phyloP scores from a whole-genome alignment of 306 rosid genomes.

The Nissolia schottii region DNA sequence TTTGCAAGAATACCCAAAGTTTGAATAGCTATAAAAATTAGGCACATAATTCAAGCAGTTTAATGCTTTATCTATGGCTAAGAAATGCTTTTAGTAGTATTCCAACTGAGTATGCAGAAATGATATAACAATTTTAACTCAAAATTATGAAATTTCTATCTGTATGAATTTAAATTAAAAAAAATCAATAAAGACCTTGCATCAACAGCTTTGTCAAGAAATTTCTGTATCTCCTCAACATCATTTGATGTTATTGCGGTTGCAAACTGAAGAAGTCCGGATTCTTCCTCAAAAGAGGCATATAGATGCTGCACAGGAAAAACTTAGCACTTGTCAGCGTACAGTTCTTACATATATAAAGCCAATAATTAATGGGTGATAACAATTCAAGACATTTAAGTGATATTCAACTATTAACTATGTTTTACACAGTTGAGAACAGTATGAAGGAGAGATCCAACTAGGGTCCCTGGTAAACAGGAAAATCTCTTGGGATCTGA shows the following conservation, averaged over 20 bases:
- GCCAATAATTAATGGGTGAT: neutral
- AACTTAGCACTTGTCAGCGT: slow-evolving; percentile 16
- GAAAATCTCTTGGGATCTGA: neutral
- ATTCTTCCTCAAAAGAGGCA: slow-evolving; percentile 70
- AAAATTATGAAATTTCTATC: slow-evolving; percentile 15
- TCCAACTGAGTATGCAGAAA: neutral
- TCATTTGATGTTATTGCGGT: slow-evolving; percentile 82
- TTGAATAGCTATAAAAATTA: slow-evolving; percentile 1
- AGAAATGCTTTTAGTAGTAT: neutral
- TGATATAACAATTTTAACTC: neutral
- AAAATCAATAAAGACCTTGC: slow-evolving; percentile 48
- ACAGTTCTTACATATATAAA: neutral
- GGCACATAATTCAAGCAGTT: neutral
- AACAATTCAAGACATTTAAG: neutral
- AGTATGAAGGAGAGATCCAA: neutral
- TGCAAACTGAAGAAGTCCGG: slow-evolving; percentile 82
- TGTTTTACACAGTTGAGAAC: neutral
- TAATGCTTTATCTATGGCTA: neutral
- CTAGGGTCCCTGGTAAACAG: neutral
- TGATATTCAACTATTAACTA: neutral
- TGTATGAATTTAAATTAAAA: slow-evolving; percentile 8
- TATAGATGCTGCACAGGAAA: slow-evolving; percentile 65
- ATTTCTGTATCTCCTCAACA: slow-evolving; percentile 85
- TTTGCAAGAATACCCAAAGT: neutral
- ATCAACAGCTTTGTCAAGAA: slow-evolving; percentile 72